Evolutionary conservation across 192 early-diverging fungal genomes (phyloP).

Genomic region (Phlyctochytrium planicorne): DNA sequence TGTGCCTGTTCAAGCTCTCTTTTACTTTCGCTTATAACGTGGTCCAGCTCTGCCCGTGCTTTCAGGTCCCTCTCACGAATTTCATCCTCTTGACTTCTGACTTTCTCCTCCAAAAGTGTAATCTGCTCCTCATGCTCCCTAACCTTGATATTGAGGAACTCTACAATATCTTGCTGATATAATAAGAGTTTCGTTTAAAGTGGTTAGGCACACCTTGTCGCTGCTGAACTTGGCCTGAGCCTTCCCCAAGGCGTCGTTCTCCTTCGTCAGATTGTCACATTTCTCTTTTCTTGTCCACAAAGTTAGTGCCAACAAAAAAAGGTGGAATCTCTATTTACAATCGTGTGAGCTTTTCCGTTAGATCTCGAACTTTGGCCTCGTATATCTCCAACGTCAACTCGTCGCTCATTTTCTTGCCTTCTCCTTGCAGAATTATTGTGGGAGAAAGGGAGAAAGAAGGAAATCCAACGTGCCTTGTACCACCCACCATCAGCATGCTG

Average conservation of each 20-base stretch:
- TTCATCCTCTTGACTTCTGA: slow-evolving; percentile 46
- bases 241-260: slow-evolving; percentile 49
- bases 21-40: slow-evolving; percentile 19
- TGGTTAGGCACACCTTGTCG: slow-evolving; percentile 45
- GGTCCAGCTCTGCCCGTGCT: slow-evolving; percentile 32
- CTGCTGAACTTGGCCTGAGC: slow-evolving; percentile 53
- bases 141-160: slow-evolving; percentile 67
- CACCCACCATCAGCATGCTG: no score
- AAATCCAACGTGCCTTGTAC: no score
- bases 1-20: slow-evolving; percentile 44
- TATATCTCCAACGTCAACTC: slow-evolving; percentile 53
- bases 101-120: slow-evolving; percentile 35
- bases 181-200: slow-evolving; percentile 2
- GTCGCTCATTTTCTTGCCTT: slow-evolving; percentile 14
- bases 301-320: not conserved
- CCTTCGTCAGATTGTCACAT: slow-evolving; percentile 41
- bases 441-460: no score
- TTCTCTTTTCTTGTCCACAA: slow-evolving; percentile 53
- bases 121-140: slow-evolving; percentile 59
- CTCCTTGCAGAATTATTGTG: no score
- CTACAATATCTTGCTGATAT: slow-evolving; percentile 61
- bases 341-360: slow-evolving; percentile 50
- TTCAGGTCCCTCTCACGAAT: slow-evolving; percentile 40
- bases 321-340: slow-evolving; percentile 33
- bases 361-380: slow-evolving; percentile 48